phyloP scores from a whole-genome alignment of 306 rosid species.

The Hippophae gyantsensis region DNA sequence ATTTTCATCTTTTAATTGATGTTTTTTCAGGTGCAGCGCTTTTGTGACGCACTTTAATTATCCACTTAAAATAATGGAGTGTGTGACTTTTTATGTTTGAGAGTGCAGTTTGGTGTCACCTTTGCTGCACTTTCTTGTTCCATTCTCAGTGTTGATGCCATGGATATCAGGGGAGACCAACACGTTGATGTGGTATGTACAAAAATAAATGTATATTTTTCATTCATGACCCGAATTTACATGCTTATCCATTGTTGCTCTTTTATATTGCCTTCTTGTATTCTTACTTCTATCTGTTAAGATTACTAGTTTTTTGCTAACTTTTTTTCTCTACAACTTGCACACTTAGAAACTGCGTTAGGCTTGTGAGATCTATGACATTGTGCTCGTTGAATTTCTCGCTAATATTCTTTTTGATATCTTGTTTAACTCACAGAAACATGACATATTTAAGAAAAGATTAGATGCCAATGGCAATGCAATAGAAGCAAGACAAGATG shows the following conservation, averaged over 20 bases:
- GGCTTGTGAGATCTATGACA: no score
- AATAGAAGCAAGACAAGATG: slow-evolving; percentile 81
- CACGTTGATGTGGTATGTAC: slow-evolving; percentile 87
- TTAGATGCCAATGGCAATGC: slow-evolving; percentile 79
- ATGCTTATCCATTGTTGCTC: background rate
- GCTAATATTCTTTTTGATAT: background rate
- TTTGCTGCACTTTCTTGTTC: slow-evolving; percentile 95
- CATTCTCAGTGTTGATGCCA: slow-evolving; percentile 86
- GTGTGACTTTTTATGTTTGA: slow-evolving; percentile 12
- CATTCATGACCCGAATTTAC: background rate
- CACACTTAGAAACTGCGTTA: background rate
- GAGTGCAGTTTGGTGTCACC: slow-evolving; percentile 92
- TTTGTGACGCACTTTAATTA: slow-evolving; percentile 3
- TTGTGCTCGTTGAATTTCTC: background rate
- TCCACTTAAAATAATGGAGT: no score
- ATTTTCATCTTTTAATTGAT: background rate
- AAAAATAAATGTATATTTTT: background rate
- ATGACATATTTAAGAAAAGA: slow-evolving; percentile 88
- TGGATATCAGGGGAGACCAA: slow-evolving; percentile 99
- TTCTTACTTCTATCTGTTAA: background rate
- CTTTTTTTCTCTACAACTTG: background rate
- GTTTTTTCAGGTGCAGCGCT: background rate
- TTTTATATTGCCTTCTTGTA: background rate
- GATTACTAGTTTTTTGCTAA: slow-evolving; percentile 2
- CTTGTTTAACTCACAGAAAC: slow-evolving; percentile 49